A percentile compares a stretch with the other conserved stretches of the same genome.
Evolutionary conservation across 2,329 filamentous ascomycete species (phyloP).

Genomic region (Escovopsis sp.): DNA sequence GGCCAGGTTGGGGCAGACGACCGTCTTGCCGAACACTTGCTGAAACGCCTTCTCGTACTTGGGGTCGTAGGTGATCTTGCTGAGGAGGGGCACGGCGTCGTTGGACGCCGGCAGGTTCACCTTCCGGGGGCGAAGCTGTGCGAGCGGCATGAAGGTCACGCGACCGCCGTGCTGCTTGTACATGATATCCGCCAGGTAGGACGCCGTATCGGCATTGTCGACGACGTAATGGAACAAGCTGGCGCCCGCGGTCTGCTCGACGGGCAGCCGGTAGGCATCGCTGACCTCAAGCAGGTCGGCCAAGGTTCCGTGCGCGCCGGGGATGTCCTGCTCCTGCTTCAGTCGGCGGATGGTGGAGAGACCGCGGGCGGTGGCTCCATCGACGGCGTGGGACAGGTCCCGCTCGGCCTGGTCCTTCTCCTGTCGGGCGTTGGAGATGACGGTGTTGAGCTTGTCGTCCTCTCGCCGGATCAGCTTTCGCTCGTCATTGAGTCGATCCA

Average conservation of each 20-base stretch:
- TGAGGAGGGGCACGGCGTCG: slow-evolving; percentile 76
- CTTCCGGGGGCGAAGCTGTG: slow-evolving; percentile 56
- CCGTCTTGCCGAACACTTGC: slow-evolving; percentile 89
- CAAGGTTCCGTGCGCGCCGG: slow-evolving; percentile 81
- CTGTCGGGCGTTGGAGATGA: slow-evolving; percentile 59
- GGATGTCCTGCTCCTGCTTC: slow-evolving; percentile 63
- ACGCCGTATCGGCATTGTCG: slow-evolving; percentile 79
- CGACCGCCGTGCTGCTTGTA: slow-evolving; percentile 69
- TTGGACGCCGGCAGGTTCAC: slow-evolving; percentile 70
- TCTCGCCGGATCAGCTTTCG: slow-evolving; percentile 79
- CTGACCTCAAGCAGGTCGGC: slow-evolving; percentile 83
- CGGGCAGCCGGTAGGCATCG: slow-evolving; percentile 73
- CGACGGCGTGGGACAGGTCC: slow-evolving; percentile 71
- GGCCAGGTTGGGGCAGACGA: slow-evolving; percentile 81
- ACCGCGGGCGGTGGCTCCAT: slow-evolving; percentile 73
- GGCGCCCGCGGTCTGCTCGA: slow-evolving; percentile 83
- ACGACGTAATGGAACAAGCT: slow-evolving; percentile 95
- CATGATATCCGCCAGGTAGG: slow-evolving; percentile 63
- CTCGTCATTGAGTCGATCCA: slow-evolving; percentile 72
- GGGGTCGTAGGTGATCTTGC: slow-evolving; percentile 66
- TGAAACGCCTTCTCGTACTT: slow-evolving; percentile 75
- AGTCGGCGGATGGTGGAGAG: slow-evolving; percentile 75
- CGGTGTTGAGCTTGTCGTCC: slow-evolving; percentile 70
- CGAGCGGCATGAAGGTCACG: slow-evolving; percentile 89
- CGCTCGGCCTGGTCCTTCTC: slow-evolving; percentile 68